Evolutionary conservation across 2,329 filamentous ascomycete genomes (phyloP).

Genomic region (Chrysoporthe austroafricana): DNA sequence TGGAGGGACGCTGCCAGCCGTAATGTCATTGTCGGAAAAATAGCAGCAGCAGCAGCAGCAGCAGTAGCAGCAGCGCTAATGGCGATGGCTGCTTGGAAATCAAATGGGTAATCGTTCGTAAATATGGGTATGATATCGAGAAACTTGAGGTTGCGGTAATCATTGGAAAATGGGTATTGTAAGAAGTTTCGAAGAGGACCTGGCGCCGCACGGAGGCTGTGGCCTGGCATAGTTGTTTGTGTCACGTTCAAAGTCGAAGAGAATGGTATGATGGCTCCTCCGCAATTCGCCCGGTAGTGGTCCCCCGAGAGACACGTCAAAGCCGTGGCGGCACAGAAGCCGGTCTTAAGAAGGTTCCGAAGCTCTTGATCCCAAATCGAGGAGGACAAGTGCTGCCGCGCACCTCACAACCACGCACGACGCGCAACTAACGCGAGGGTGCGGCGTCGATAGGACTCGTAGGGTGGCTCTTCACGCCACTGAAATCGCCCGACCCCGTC

Average conservation of each 20-base stretch:
- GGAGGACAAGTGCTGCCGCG: slow-evolving; percentile 9
- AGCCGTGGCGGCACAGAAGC: slow-evolving; percentile 8
- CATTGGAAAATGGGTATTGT: slow-evolving; percentile 17
- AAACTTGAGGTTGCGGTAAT: slow-evolving; percentile 7
- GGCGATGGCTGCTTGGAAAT: slow-evolving; percentile 17
- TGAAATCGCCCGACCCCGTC: slow-evolving; percentile 82
- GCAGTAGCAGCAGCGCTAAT: slow-evolving; percentile 5
- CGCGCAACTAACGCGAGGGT: slow-evolving; percentile 33
- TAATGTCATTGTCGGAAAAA: slow-evolving; percentile 6
- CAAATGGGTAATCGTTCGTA: slow-evolving; percentile 28
- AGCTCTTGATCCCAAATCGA: not conserved
- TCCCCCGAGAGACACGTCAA: not conserved
- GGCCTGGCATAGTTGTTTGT: not conserved
- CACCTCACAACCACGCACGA: slow-evolving; percentile 1
- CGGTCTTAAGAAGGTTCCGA: not conserved
- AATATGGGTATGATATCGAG: slow-evolving; percentile 23
- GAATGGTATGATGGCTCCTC: not conserved
- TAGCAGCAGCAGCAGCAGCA: not conserved
- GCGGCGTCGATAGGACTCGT: slow-evolving; percentile 62
- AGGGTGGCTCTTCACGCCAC: slow-evolving; percentile 58
- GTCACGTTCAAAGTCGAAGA: not conserved
- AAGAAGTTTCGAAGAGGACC: slow-evolving; percentile 7
- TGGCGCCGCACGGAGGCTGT: not conserved
- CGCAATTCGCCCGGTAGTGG: not conserved
- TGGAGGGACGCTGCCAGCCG: not conserved